Evolutionary conservation across 441 rosid species (phyloP).

Genomic region (Flueggea neowawraea): DNA sequence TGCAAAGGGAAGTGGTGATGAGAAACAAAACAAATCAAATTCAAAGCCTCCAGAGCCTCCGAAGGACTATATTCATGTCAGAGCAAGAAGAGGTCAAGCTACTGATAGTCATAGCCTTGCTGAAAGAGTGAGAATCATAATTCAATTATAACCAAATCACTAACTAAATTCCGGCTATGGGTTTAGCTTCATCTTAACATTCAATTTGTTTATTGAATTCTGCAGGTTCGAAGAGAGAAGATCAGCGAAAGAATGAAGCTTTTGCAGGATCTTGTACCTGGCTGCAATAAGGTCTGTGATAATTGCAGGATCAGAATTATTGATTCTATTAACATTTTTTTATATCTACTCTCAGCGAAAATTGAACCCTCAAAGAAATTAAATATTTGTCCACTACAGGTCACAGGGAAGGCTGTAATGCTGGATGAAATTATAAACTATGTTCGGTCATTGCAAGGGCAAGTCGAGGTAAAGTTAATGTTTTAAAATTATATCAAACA

Average conservation of each 20-base stretch:
- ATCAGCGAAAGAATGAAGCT: conserved; percentile 90
- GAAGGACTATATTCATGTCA: conserved; percentile 90
- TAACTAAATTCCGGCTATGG: not conserved
- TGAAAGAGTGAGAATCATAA: conserved; percentile 54
- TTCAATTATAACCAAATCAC: not conserved
- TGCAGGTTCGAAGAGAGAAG: conserved; percentile 86
- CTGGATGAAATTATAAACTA: conserved; percentile 96
- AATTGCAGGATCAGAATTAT: not conserved
- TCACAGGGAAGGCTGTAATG: conserved; percentile 94
- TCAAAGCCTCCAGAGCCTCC: conserved; percentile 65
- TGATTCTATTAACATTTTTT: not conserved
- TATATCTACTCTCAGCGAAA: no score
- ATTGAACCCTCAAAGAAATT: not conserved
- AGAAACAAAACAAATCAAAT: conserved; percentile 34
- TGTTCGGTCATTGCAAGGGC: conserved; percentile 89
- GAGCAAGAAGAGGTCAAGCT: conserved; percentile 97
- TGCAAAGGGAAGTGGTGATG: conserved; percentile 19
- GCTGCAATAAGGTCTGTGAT: conserved; percentile 61
- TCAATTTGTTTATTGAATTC: not conserved
- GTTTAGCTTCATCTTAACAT: not conserved
- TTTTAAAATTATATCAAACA: no score
- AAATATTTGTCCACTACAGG: conserved; percentile 8
- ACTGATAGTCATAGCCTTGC: conserved; percentile 98
- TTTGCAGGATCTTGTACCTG: conserved; percentile 94
- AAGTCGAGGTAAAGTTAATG: conserved; percentile 69